Conservation (phyloP, 805 yeast species). For the Priceomyces haplophilus region DNA sequence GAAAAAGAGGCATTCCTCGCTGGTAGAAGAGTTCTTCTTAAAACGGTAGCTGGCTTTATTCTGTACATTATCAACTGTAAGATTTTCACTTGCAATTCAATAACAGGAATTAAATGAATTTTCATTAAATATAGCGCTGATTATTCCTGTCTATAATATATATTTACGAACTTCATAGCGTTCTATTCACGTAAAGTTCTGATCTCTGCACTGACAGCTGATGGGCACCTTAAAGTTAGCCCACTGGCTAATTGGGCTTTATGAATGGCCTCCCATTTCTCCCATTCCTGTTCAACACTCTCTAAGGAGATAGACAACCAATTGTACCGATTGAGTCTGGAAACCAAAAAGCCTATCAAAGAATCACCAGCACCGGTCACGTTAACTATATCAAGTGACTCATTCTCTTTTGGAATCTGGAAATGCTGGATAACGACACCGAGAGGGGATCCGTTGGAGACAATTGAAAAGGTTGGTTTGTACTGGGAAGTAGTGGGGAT, state of each 20-base stretch:
- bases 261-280: slow-evolving; percentile 32
- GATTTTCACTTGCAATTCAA: neutral
- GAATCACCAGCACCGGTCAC: slow-evolving; percentile 93
- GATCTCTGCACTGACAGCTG: slow-evolving; percentile 28
- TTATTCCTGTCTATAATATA: neutral
- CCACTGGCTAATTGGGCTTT: slow-evolving; percentile 44
- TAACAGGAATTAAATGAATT: neutral
- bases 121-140: no score
- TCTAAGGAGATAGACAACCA: slow-evolving; percentile 26
- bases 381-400: slow-evolving; percentile 42
- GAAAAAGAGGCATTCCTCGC: neutral
- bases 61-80: neutral
- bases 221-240: slow-evolving; percentile 16
- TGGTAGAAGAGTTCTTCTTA: neutral
- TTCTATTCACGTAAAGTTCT: neutral
- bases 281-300: slow-evolving; percentile 34
- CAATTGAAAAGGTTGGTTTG: slow-evolving; percentile 21
- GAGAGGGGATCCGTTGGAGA: slow-evolving; percentile 23
- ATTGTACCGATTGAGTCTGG: slow-evolving; percentile 21
- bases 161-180: neutral
- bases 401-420: slow-evolving; percentile 37
- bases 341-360: slow-evolving; percentile 60
- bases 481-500: slow-evolving; percentile 31
- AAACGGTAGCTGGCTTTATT: neutral
- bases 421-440: slow-evolving; percentile 68